phyloP scores from a whole-genome alignment of 257 asterid genomes.

The Ajuga chamaepitys region DNA sequence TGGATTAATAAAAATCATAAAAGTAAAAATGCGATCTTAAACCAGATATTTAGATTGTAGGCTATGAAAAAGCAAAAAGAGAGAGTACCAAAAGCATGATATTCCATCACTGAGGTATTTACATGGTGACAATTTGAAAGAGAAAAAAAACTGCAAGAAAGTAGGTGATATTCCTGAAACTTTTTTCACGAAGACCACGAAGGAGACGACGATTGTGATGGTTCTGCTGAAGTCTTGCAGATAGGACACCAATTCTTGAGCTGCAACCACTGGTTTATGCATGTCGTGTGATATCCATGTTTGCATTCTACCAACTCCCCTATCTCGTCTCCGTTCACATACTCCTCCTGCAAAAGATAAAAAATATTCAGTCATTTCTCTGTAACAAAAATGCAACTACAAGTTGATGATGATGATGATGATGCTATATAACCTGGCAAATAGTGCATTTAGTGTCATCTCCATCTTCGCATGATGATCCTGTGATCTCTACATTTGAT shows the following conservation, averaged over 20 bases:
- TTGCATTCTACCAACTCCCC: slow-evolving; percentile 66
- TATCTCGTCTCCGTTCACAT: slow-evolving; percentile 49
- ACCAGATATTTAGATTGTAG: too few relatives aligned
- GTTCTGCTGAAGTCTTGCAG: slow-evolving; percentile 63
- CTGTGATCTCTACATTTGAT: slow-evolving; percentile 19
- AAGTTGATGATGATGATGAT: not conserved
- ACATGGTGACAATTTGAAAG: slow-evolving; percentile 9
- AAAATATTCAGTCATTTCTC: not conserved
- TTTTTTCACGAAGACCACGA: not conserved
- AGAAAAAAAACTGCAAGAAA: not conserved
- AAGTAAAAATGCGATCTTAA: too few relatives aligned
- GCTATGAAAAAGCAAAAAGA: too few relatives aligned
- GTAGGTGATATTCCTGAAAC: not conserved
- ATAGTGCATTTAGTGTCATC: slow-evolving; percentile 68
- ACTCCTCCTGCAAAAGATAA: slow-evolving; percentile 64
- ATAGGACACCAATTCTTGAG: slow-evolving; percentile 92
- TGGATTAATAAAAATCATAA: too few relatives aligned
- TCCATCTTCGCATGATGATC: slow-evolving; percentile 31
- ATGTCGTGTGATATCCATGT: slow-evolving; percentile 57
- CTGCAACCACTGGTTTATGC: slow-evolving; percentile 71
- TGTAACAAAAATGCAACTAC: not conserved
- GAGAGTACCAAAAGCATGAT: too few relatives aligned
- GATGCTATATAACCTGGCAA: slow-evolving; percentile 74
- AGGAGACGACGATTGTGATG: slow-evolving; percentile 14
- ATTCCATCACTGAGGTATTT: slow-evolving; percentile 7